These are phyloP conservation scores for Kwoniella pini DNA, from an alignment of 768 basidiomycete species.

Conservation along the genomic window DNA sequence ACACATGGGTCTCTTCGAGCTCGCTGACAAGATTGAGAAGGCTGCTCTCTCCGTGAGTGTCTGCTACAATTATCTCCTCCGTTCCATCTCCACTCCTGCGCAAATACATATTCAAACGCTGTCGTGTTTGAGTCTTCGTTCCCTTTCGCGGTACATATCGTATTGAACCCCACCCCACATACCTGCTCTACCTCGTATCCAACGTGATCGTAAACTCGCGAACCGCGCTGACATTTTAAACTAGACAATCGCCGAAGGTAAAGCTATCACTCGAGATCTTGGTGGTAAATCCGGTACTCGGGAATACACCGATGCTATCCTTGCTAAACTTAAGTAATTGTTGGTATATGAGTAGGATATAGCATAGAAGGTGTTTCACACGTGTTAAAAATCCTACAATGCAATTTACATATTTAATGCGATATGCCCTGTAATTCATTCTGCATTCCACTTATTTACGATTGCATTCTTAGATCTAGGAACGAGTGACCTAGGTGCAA, in stretches of 20 bases:
- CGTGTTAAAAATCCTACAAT: too few species aligned
- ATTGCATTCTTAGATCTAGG: too few species aligned
- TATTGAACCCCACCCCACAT: too few species aligned
- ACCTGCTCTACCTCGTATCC: too few species aligned
- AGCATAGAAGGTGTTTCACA: too few species aligned
- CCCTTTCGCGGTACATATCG: background rate
- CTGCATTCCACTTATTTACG: too few species aligned
- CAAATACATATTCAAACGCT: background rate
- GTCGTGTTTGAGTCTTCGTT: background rate
- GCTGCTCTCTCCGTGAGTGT: conserved; percentile 78
- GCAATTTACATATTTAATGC: too few species aligned
- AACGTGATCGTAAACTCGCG: too few species aligned
- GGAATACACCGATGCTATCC: conserved; percentile 87
- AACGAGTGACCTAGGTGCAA: too few species aligned
- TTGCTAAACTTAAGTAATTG: conserved; percentile 63
- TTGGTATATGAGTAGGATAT: background rate
- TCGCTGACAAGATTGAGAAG: conserved; percentile 87
- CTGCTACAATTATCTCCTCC: background rate
- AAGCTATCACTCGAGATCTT: conserved; percentile 89
- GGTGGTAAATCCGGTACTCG: conserved; percentile 87
- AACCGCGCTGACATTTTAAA: background rate
- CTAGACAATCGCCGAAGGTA: conserved; percentile 96
- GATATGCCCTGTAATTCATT: too few species aligned
- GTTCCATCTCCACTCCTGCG: too few species aligned
- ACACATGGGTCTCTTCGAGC: conserved; percentile 85